Evolutionary conservation across 371 early-diverging fungal genomes (phyloP).

Genomic region (Mortierella sp.): DNA sequence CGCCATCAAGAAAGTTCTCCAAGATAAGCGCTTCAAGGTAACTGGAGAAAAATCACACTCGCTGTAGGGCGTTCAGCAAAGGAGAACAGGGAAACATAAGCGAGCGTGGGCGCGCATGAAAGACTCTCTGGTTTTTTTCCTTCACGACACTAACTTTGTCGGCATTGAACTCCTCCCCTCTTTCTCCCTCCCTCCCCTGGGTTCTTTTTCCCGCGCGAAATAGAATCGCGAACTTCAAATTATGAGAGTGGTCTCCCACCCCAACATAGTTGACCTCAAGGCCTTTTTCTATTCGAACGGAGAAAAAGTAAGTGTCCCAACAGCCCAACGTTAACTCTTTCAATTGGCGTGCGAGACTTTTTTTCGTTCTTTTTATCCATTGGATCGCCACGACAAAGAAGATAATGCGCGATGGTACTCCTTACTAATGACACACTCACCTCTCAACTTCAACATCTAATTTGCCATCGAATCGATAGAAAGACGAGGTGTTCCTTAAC

Average conservation of each 20-base stretch:
- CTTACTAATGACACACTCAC: too few species aligned
- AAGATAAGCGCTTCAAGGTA: conserved; percentile 97
- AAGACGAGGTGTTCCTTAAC: conserved; percentile 95
- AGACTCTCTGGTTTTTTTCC: background rate
- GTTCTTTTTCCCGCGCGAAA: conserved; percentile 6
- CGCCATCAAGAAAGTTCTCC: conserved; percentile 97
- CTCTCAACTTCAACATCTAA: too few species aligned
- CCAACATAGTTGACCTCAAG: conserved; percentile 87
- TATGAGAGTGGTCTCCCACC: conserved; percentile 90
- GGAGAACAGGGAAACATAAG: background rate
- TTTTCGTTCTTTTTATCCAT: too few species aligned
- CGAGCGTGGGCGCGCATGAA: background rate
- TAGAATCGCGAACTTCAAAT: conserved; percentile 97
- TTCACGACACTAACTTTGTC: background rate
- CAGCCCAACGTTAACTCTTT: background rate
- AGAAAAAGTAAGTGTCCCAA: conserved; percentile 68
- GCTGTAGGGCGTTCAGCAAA: too few species aligned
- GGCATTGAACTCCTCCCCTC: background rate
- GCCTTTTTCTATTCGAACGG: conserved; percentile 92
- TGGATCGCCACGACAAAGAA: too few species aligned
- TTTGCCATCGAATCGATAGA: too few species aligned
- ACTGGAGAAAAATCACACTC: too few species aligned
- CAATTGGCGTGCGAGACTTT: background rate
- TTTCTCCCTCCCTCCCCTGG: background rate
- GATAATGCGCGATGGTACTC: too few species aligned